These are phyloP conservation scores for Arthrobotrys megalospora DNA, from an alignment of 2,329 filamentous ascomycete species.

Conservation along the genomic window DNA sequence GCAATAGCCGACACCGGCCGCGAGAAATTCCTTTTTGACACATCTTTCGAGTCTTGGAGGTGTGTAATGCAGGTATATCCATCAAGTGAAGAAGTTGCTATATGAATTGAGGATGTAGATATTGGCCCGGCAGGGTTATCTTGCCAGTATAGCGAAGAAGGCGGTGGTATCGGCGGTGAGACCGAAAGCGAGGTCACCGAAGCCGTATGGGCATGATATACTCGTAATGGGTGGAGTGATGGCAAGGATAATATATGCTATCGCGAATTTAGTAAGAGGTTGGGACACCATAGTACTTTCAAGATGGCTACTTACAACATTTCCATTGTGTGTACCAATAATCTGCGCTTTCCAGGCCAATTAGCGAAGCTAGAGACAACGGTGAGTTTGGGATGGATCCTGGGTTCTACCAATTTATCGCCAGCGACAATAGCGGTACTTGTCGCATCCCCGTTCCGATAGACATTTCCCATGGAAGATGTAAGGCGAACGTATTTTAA, in stretches of 20 bases:
- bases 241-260: constrained; percentile 90
- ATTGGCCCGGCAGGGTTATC: constrained; percentile 49
- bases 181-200: constrained; percentile 91
- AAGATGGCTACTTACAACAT: constrained; percentile 78
- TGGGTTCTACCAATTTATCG: constrained; percentile 87
- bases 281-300: background rate
- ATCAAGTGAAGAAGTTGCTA: constrained; percentile 94
- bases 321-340: constrained; percentile 94
- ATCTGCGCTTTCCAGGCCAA: constrained; percentile 74
- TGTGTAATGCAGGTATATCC: constrained; percentile 95
- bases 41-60: constrained; percentile 85
- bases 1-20: constrained; percentile 92
- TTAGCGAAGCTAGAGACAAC: constrained; percentile 58
- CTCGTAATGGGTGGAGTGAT: constrained; percentile 82
- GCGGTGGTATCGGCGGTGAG: constrained; percentile 83
- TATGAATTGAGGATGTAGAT: constrained; percentile 73
- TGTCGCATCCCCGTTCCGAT: constrained; percentile 94
- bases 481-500: constrained; percentile 94
- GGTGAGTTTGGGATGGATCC: constrained; percentile 11
- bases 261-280: constrained; percentile 64
- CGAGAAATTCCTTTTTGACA: constrained; percentile 91
- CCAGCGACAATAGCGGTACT: constrained; percentile 90
- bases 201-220: constrained; percentile 92
- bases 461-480: constrained; percentile 82
- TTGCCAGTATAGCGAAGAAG: constrained; percentile 69